Evolutionary conservation across 2,329 filamentous ascomycete species (phyloP).

Genomic region (Diaporthe vexans): DNA sequence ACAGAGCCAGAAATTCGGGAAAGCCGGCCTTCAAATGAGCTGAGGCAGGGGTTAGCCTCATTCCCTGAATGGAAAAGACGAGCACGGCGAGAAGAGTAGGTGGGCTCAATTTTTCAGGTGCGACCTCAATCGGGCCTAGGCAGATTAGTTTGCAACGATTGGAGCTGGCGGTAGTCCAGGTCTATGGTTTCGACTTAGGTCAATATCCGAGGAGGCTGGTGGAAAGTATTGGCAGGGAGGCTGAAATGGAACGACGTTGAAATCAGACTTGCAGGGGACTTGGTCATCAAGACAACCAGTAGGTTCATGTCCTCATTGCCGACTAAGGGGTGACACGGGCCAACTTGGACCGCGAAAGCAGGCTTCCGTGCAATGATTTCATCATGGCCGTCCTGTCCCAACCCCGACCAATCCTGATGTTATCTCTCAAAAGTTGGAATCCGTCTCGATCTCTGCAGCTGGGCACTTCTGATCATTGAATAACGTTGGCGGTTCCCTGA

Average conservation of each 20-base stretch:
- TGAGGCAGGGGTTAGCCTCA: slow-evolving; percentile 24
- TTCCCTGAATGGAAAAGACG: slow-evolving; percentile 38
- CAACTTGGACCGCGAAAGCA: slow-evolving; percentile 10
- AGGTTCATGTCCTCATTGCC: slow-evolving; percentile 22
- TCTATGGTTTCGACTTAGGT: slow-evolving; percentile 4
- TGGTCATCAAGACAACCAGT: neutral
- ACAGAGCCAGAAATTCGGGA: slow-evolving; percentile 35
- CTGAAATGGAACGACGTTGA: slow-evolving; percentile 37
- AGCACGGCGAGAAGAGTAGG: slow-evolving; percentile 11
- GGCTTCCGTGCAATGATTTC: slow-evolving; percentile 30
- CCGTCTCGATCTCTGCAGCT: slow-evolving; percentile 3
- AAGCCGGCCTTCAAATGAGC: slow-evolving; percentile 36
- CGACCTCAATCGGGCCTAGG: slow-evolving; percentile 13
- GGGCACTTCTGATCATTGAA: neutral
- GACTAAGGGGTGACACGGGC: slow-evolving; percentile 18
- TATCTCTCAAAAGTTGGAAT: neutral
- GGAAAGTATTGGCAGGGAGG: slow-evolving; percentile 24
- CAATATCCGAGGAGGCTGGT: slow-evolving; percentile 19
- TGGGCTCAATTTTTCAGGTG: slow-evolving; percentile 5
- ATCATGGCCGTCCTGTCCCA: slow-evolving; percentile 31
- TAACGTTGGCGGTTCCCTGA: slow-evolving; percentile 24
- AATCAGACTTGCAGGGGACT: slow-evolving; percentile 26
- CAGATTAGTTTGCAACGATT: neutral
- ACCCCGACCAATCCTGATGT: slow-evolving; percentile 25
- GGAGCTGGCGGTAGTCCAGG: neutral